Evolutionary conservation across 495 filamentous ascomycete genomes (phyloP).

Genomic region (Hypomontagnella submonticulosa): DNA sequence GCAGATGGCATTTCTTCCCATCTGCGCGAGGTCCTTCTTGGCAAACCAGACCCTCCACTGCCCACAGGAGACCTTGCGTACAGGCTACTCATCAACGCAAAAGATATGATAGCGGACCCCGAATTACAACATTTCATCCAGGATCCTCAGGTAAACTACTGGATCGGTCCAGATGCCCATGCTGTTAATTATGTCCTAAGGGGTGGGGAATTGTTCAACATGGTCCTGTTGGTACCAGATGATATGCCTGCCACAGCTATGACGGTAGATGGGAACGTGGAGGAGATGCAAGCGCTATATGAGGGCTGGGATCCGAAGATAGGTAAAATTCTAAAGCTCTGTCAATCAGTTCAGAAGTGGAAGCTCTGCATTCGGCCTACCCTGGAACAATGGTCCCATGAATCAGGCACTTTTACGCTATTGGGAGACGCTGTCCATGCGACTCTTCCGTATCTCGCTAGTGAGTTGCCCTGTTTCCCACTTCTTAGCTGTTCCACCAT

Average conservation of each 20-base stretch:
- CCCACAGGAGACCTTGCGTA: constrained; percentile 77
- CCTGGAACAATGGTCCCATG: constrained; percentile 67
- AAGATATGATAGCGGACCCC: constrained; percentile 65
- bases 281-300: constrained; percentile 73
- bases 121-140: constrained; percentile 59
- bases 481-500: background rate
- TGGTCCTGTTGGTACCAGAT: constrained; percentile 76
- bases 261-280: constrained; percentile 65
- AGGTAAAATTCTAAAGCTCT: constrained; percentile 59
- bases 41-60: constrained; percentile 55
- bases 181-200: constrained; percentile 72
- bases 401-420: constrained; percentile 65
- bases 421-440: constrained; percentile 78
- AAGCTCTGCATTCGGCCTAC: constrained; percentile 69
- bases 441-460: constrained; percentile 69
- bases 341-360: constrained; percentile 72
- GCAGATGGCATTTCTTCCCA: constrained; percentile 68
- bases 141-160: constrained; percentile 71
- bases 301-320: constrained; percentile 69
- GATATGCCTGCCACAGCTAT: constrained; percentile 68
- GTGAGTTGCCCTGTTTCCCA: constrained; percentile 8
- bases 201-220: constrained; percentile 71
- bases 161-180: constrained; percentile 72
- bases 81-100: constrained; percentile 66
- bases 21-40: constrained; percentile 61